Evolutionary conservation across 768 basidiomycete genomes (phyloP).

Genomic region (Leccinum arenicola): DNA sequence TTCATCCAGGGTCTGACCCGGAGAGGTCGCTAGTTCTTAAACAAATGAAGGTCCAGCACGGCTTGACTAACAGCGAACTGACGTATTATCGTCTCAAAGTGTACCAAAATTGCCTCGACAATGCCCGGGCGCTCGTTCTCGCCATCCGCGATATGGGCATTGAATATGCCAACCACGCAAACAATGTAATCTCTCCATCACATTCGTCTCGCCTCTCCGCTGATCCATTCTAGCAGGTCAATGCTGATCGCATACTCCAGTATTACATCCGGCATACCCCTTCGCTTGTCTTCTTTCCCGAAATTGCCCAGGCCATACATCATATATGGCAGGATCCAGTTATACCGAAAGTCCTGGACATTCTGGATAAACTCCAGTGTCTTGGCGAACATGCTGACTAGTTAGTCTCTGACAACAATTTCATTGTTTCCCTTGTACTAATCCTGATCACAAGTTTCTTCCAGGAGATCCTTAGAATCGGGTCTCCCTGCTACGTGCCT

Average conservation of each 20-base stretch:
- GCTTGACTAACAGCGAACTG: neutral
- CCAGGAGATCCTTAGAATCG: slow-evolving; percentile 1
- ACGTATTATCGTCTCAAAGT: neutral
- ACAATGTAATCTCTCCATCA: neutral
- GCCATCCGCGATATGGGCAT: neutral
- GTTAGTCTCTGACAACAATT: neutral
- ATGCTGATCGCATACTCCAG: neutral
- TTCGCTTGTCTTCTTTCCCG: neutral
- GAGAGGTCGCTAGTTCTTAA: neutral
- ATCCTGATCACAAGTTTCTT: neutral
- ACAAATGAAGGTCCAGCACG: slow-evolving; percentile 6
- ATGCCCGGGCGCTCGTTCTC: neutral
- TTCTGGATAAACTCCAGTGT: neutral
- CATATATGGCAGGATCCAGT: slow-evolving; percentile 2
- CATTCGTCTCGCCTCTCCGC: neutral
- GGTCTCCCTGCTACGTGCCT: slow-evolving; percentile 1
- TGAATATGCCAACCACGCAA: neutral
- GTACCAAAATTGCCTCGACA: neutral
- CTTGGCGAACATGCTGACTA: neutral
- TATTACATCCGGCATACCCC: neutral
- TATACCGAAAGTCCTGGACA: neutral
- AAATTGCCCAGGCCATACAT: slow-evolving; percentile 3
- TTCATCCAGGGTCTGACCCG: neutral
- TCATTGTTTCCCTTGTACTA: neutral
- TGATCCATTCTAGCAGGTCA: neutral